phyloP scores from a whole-genome alignment of 1,284 basidiomycete genomes.

The Cronartium ribicola region DNA sequence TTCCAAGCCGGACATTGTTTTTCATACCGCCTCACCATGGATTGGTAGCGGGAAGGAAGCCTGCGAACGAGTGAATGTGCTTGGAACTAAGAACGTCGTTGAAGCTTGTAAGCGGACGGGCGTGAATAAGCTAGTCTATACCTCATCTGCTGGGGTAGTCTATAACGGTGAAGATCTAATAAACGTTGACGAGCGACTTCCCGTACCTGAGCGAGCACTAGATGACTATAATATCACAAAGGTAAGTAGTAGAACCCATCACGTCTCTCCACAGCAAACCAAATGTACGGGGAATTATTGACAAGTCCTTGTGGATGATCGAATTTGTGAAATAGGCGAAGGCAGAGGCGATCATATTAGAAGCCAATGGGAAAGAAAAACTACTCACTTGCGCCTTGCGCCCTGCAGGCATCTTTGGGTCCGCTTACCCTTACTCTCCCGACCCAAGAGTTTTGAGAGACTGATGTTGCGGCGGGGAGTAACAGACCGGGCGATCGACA shows the following conservation, averaged over 20 bases:
- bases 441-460: neutral
- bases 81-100: slow-evolving; percentile 81
- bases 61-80: slow-evolving; percentile 90
- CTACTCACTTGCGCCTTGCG: slow-evolving; percentile 83
- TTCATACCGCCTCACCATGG: slow-evolving; percentile 88
- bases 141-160: slow-evolving; percentile 86
- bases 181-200: slow-evolving; percentile 82
- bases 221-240: slow-evolving; percentile 98
- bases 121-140: slow-evolving; percentile 86
- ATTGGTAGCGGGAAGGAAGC: slow-evolving; percentile 66
- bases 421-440: slow-evolving; percentile 46
- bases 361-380: slow-evolving; percentile 75
- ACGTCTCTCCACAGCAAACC: neutral
- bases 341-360: slow-evolving; percentile 77
- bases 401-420: slow-evolving; percentile 97
- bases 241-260: slow-evolving; percentile 44
- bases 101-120: slow-evolving; percentile 67
- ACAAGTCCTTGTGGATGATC: neutral
- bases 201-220: slow-evolving; percentile 68
- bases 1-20: slow-evolving; percentile 69
- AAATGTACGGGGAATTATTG: neutral
- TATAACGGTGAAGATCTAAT: slow-evolving; percentile 73
- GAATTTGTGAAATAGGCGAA: slow-evolving; percentile 56
- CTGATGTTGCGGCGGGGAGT: slow-evolving; percentile 4
- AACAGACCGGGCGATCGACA: slow-evolving; percentile 84